Evolutionary conservation across 2,329 filamentous ascomycete species (phyloP).

Genomic region (Polytolypa hystricis): DNA sequence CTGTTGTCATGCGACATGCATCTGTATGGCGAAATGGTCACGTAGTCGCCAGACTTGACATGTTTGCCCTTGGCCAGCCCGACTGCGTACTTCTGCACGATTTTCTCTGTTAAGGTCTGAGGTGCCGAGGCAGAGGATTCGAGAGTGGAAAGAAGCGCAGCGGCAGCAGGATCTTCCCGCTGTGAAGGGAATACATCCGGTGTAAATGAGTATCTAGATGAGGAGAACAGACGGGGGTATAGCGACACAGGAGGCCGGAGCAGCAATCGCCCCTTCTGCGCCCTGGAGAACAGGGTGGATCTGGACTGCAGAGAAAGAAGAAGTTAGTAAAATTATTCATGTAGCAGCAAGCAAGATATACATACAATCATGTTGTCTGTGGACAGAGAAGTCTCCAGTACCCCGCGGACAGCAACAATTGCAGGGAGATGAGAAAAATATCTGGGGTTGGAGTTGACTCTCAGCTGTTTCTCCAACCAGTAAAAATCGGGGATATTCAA

Average conservation of each 20-base stretch:
- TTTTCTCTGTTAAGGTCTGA: constrained; percentile 87
- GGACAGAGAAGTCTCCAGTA: no score
- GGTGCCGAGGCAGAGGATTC: constrained; percentile 31
- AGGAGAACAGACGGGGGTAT: constrained; percentile 8
- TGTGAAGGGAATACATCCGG: constrained; percentile 12
- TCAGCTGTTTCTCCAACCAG: no score
- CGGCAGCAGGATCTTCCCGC: constrained; percentile 10
- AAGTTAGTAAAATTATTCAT: neutral
- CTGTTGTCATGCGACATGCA: constrained; percentile 86
- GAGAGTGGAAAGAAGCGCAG: constrained; percentile 11
- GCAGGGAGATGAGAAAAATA: no score
- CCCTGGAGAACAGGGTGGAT: neutral
- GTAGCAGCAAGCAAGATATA: no score
- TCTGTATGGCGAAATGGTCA: constrained; percentile 58
- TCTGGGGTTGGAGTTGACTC: no score
- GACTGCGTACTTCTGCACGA: constrained; percentile 72
- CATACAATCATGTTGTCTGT: no score
- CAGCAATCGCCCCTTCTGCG: constrained; percentile 4
- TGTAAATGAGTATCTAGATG: constrained; percentile 5
- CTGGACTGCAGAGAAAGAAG: constrained; percentile 1
- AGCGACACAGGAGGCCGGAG: neutral
- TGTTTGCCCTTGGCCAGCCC: constrained; percentile 63
- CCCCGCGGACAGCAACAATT: no score
- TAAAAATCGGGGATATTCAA: no score
- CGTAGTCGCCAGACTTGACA: constrained; percentile 72